Conservation (phyloP, 805 yeast species). For the Kurtzmaniella cleridarum region DNA sequence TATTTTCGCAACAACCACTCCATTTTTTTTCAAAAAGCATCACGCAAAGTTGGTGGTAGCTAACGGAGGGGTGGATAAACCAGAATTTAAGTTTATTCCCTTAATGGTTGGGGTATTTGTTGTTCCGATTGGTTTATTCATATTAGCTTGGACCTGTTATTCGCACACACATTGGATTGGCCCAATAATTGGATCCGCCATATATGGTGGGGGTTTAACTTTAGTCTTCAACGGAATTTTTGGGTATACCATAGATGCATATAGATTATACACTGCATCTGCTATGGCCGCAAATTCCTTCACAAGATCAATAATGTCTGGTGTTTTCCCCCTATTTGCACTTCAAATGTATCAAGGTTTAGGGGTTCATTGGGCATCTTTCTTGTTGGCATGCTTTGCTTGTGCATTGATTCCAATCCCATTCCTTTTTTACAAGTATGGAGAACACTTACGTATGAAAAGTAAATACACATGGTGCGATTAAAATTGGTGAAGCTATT, state of each 20-base stretch:
- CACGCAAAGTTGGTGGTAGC: slow-evolving; percentile 29
- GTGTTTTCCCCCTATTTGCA: slow-evolving; percentile 53
- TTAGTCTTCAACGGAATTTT: slow-evolving; percentile 51
- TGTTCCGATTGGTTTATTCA: slow-evolving; percentile 72
- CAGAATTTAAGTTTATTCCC: slow-evolving; percentile 74
- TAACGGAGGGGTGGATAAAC: slow-evolving; percentile 45
- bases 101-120: slow-evolving; percentile 61
- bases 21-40: slow-evolving; percentile 14
- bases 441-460: slow-evolving; percentile 28
- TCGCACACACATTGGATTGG: slow-evolving; percentile 67
- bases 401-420: slow-evolving; percentile 53
- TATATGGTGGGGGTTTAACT: slow-evolving; percentile 38
- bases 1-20: slow-evolving; percentile 24
- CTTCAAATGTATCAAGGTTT: slow-evolving; percentile 41
- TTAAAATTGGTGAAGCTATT: neutral
- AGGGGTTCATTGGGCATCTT: slow-evolving; percentile 52
- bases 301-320: slow-evolving; percentile 49
- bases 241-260: slow-evolving; percentile 54
- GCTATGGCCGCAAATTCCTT: slow-evolving; percentile 59
- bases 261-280: slow-evolving; percentile 50
- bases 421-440: slow-evolving; percentile 46
- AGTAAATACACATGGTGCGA: slow-evolving; percentile 23
- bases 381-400: slow-evolving; percentile 46
- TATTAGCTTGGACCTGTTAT: slow-evolving; percentile 80
- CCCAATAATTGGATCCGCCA: slow-evolving; percentile 37